phyloP scores from a whole-genome alignment of 345 rosid genomes.

The Turnera subulata region DNA sequence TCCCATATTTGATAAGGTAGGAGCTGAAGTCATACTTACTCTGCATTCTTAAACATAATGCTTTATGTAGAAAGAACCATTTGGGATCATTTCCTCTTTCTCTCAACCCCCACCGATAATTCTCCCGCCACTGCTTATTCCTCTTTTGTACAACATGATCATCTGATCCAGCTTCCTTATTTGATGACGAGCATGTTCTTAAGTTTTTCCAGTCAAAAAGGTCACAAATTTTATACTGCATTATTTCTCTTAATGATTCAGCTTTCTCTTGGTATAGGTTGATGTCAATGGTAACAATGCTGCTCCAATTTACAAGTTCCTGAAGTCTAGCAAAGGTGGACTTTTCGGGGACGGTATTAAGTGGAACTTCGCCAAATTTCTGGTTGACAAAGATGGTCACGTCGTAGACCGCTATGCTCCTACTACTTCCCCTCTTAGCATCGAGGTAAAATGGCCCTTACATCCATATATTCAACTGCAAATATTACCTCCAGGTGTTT shows the following conservation, averaged over 20 bases:
- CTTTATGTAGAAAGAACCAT: no score
- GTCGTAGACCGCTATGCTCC: conserved; percentile 88
- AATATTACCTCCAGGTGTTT: background rate
- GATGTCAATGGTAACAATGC: conserved; percentile 77
- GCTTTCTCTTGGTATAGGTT: conserved; percentile 37
- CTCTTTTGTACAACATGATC: no score
- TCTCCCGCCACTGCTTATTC: no score
- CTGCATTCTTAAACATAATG: no score
- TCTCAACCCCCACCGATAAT: no score
- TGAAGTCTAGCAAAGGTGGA: conserved; percentile 85
- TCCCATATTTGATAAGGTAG: conserved; percentile 35
- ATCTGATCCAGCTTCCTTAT: no score
- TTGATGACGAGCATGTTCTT: no score
- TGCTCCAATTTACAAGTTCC: conserved; percentile 77
- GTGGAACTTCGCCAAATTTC: conserved; percentile 92
- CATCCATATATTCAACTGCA: background rate
- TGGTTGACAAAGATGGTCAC: conserved; percentile 68
- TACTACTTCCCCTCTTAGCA: conserved; percentile 84
- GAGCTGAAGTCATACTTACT: background rate
- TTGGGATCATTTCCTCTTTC: no score
- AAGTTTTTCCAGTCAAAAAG: no score
- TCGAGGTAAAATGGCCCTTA: conserved; percentile 50
- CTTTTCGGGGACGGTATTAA: conserved; percentile 61
- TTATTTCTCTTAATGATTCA: no score
- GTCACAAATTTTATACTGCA: no score